Evolutionary conservation across 257 asterid genomes (phyloP), one percentile per base, ranked within the genome.

Genomic region (Lavandula angustifolia): DNA sequence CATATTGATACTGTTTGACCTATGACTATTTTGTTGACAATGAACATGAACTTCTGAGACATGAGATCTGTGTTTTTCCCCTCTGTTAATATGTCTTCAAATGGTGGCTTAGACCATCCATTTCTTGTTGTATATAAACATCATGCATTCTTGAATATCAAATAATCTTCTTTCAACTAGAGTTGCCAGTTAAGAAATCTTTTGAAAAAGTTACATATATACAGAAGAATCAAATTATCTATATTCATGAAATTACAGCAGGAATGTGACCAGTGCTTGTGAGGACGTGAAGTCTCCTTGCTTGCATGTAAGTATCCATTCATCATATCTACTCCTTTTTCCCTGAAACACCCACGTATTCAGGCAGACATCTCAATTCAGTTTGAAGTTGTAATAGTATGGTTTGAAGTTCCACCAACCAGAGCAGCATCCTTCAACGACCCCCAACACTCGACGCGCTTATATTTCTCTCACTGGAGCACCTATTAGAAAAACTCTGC

Each of bases 381-480:
- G 27, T 22, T 22, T 22, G n/a, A 9, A 9, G 4, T 1, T 31
- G 40, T 46, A 22, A 51, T 46, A 13, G 9, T n/a, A 50, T 22
- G 46, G 7, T n/a, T 22, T 22, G 27, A 22, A 22, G 27, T 22
- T 35, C 66, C 9, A 59, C 48, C 0, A 74, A 86, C 98, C 94
- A 71, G 49, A 50, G 84, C 92, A 43, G 96, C 96, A 72, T 87
- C 91, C 84, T 78, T 82, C 64, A 89, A 85, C 0, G 96, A 87
- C 2, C 98, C 96, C 98, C 96, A 89, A 40, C 92, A 89, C 69
- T 92, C 98, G 17, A 81, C 78, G 4, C 84, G 87, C 49, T 92
- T 87, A 73, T 89, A 92, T 52, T 82, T 89, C 58, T 62, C 95
- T 83, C 62, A 88, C 96, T 51, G 69, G 16, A 11, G 95, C 89